phyloP scores from a whole-genome alignment of 257 asterid species.

The Solanum pennellii region DNA sequence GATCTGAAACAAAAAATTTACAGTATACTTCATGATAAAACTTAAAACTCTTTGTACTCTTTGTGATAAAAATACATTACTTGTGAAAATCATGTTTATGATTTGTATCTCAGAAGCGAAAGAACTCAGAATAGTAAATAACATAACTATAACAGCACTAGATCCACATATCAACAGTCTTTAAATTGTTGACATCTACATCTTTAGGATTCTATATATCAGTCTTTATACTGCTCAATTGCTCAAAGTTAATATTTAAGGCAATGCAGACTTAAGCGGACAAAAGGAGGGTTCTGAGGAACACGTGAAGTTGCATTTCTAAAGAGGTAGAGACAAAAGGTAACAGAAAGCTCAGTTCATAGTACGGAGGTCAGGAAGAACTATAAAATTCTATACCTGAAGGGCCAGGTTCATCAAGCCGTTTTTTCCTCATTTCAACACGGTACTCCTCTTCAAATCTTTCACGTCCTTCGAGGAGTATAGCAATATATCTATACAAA shows the following conservation, averaged over 20 bases:
- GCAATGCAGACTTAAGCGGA: neutral
- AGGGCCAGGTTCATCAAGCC: slow-evolving; percentile 52
- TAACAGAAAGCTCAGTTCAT: neutral
- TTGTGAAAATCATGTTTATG: neutral
- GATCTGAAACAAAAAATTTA: neutral
- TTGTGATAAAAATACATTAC: neutral
- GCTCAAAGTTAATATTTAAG: neutral
- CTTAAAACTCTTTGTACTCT: neutral
- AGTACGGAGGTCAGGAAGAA: neutral
- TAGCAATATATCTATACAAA: slow-evolving; percentile 53
- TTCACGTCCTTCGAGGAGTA: slow-evolving; percentile 74
- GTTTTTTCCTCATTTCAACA: slow-evolving; percentile 28
- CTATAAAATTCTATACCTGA: slow-evolving; percentile 40
- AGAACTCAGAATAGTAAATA: neutral
- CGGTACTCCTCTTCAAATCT: slow-evolving; percentile 50
- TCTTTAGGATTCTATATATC: neutral
- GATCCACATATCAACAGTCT: neutral
- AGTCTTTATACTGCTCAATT: neutral
- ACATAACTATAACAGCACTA: neutral
- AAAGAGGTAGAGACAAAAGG: neutral
- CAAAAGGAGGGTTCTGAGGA: neutral
- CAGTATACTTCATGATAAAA: neutral
- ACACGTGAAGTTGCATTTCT: neutral
- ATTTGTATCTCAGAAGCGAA: neutral
- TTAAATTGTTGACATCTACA: neutral